Evolutionary conservation across 495 filamentous ascomycete species (phyloP), one percentile per base, ranked within the genome.

Genomic region (Podospora pseudoanserina): DNA sequence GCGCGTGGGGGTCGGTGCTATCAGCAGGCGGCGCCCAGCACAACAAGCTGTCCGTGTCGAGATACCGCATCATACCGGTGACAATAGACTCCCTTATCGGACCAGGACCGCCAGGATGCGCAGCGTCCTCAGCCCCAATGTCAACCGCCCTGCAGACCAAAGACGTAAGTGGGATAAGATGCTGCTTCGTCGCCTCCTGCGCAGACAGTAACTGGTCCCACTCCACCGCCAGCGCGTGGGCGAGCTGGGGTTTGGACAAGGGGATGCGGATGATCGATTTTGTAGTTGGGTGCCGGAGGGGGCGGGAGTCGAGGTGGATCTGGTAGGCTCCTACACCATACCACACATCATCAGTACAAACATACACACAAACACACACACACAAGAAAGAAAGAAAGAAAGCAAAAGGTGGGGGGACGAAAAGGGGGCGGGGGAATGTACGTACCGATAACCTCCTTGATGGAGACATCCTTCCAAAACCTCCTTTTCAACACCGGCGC

Each of bases 31-130:
- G 90, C 23, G 91, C 92, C 89, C 91, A 94, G 82, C 95, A 99
- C 11, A 99, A 86, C n/a, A 97, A 80, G 0, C 92, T 94, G 77
- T 99, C 95, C 0, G 95, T 99, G 66, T 93, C 88, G 6, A 99
- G 82, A 76, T 98, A 97, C 9, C 90, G 86, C 84, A 98, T 85
- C 44, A 93, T 78, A 61, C 87, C 90, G 13, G 74, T 80, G 20
- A 89, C 77, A 16, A 97, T 89, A 39, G 84, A 81, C 0, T 83
- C 72, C 55, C 93, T 82, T 39, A 85, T 71, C 5, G 56, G 39
- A 1, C 59, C 20, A 69, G 20, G 23, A 23, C 23, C 23, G 1
- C 23, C 23, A 23, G 23, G 23, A 23, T 23, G 23, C 23, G 67
- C 67, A 0, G 81, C 83, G n/a, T 85, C 86, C 68, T 92, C 88